Percentiles rank a stretch among this genome's conserved stretches.
Evolutionary conservation across 2,329 filamentous ascomycete species (phyloP).

Genomic region (Periconia sp.): DNA sequence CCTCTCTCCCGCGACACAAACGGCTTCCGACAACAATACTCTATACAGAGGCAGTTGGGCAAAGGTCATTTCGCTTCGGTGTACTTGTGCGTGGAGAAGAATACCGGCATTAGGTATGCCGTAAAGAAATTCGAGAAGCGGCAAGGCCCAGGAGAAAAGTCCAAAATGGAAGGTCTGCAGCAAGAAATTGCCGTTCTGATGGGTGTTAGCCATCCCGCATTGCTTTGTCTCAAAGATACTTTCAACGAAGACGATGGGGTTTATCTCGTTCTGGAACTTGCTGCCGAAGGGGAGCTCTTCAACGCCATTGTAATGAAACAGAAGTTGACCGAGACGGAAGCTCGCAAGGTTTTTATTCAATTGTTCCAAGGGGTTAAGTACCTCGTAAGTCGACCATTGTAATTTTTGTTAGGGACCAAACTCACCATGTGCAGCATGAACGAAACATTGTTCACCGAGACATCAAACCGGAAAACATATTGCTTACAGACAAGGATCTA

Average conservation of each 20-base stretch:
- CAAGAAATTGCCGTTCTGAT: slow-evolving; percentile 96
- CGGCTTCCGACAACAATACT: slow-evolving; percentile 84
- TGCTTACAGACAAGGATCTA: slow-evolving; percentile 81
- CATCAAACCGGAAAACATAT: slow-evolving; percentile 96
- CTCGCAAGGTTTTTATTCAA: slow-evolving; percentile 85
- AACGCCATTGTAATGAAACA: slow-evolving; percentile 91
- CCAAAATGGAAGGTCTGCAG: slow-evolving; percentile 82
- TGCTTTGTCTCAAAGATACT: slow-evolving; percentile 91
- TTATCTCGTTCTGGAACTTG: slow-evolving; percentile 88
- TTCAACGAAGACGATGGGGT: slow-evolving; percentile 91
- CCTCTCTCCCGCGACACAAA: slow-evolving; percentile 63
- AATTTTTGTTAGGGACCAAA: neutral
- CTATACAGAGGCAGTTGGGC: slow-evolving; percentile 79
- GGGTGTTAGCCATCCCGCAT: slow-evolving; percentile 92
- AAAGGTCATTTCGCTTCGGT: slow-evolving; percentile 96
- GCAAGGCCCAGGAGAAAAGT: slow-evolving; percentile 76
- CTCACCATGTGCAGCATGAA: slow-evolving; percentile 72
- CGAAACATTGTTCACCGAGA: slow-evolving; percentile 96
- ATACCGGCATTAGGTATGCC: slow-evolving; percentile 78
- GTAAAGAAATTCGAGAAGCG: slow-evolving; percentile 95
- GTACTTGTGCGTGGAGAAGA: slow-evolving; percentile 85
- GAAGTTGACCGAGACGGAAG: slow-evolving; percentile 81
- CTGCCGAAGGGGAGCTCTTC: slow-evolving; percentile 91
- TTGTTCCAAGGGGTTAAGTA: slow-evolving; percentile 95
- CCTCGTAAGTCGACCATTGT: slow-evolving; percentile 62